Evolutionary conservation across 371 early-diverging fungal species (phyloP).

Genomic region (Saksenaea oblongispora): DNA sequence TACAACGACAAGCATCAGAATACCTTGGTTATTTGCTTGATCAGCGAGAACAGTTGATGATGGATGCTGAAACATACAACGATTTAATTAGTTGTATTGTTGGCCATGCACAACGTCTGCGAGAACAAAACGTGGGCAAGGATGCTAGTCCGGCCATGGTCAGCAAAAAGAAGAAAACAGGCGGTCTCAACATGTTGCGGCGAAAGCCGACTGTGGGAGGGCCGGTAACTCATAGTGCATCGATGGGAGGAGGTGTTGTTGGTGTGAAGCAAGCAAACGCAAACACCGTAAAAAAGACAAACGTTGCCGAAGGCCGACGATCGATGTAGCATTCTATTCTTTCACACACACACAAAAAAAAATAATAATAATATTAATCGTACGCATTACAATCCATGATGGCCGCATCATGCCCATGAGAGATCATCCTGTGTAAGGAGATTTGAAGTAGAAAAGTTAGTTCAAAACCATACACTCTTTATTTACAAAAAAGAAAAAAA

Average conservation of each 20-base stretch:
- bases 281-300: constrained; percentile 5
- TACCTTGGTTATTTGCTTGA: constrained; percentile 74
- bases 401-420: too few relatives aligned
- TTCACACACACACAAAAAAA: not conserved
- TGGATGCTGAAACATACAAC: constrained; percentile 89
- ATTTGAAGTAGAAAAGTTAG: not conserved
- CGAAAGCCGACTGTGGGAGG: constrained; percentile 27
- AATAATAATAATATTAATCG: too few relatives aligned
- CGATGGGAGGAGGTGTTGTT: constrained; percentile 54
- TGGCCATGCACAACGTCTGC: constrained; percentile 64
- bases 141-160: constrained; percentile 58
- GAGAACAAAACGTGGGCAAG: constrained; percentile 41
- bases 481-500: not conserved
- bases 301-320: constrained; percentile 20
- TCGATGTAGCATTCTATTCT: constrained; percentile 16
- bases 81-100: constrained; percentile 84
- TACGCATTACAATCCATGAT: too few relatives aligned
- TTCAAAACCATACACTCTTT: not conserved
- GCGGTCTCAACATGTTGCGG: constrained; percentile 28
- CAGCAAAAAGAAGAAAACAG: constrained; percentile 41
- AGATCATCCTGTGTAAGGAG: not conserved
- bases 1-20: constrained; percentile 63
- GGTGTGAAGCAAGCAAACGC: constrained; percentile 35
- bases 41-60: constrained; percentile 79
- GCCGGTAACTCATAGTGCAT: constrained; percentile 27